Percentiles rank a stretch among this genome's conserved stretches.
Evolutionary conservation across 2,329 filamentous ascomycete species (phyloP).

Genomic region (Hypoxylon sp.): DNA sequence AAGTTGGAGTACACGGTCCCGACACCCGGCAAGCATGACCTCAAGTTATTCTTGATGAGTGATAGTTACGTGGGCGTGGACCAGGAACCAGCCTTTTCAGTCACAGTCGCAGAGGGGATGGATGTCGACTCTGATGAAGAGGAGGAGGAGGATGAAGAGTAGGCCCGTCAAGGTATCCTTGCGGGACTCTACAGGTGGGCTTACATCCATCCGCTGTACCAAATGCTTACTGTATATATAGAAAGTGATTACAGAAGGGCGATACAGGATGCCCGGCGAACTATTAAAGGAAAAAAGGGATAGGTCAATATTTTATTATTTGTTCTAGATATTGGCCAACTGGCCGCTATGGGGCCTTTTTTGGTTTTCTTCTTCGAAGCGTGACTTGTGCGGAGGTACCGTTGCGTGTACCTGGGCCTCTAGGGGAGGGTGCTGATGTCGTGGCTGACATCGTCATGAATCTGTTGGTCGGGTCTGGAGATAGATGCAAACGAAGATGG

Average conservation of each 20-base stretch:
- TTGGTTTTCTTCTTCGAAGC: slow-evolving; percentile 14
- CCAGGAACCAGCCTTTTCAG: slow-evolving; percentile 90
- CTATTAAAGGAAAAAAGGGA: slow-evolving; percentile 30
- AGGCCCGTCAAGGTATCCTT: slow-evolving; percentile 27
- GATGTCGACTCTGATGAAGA: slow-evolving; percentile 93
- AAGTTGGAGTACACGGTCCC: slow-evolving; percentile 91
- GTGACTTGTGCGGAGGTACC: slow-evolving; percentile 27
- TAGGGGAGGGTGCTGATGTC: slow-evolving; percentile 10
- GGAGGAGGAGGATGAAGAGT: slow-evolving; percentile 69
- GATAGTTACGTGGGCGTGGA: slow-evolving; percentile 98
- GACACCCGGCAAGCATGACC: slow-evolving; percentile 83
- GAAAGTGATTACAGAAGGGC: slow-evolving; percentile 42
- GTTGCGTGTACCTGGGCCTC: slow-evolving; percentile 6
- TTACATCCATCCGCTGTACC: slow-evolving; percentile 43
- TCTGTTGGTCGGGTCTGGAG: slow-evolving; percentile 21
- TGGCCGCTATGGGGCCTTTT: background rate
- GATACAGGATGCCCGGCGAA: slow-evolving; percentile 35
- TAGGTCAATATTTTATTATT: slow-evolving; percentile 33
- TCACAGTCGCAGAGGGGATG: slow-evolving; percentile 91
- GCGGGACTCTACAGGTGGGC: slow-evolving; percentile 47
- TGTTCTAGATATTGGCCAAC: slow-evolving; percentile 16
- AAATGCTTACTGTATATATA: slow-evolving; percentile 56
- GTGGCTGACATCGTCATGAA: slow-evolving; percentile 22
- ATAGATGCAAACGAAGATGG: slow-evolving; percentile 38
- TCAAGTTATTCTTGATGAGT: slow-evolving; percentile 96